phyloP scores from a whole-genome alignment of 2,329 filamentous ascomycete species.

The Fusarium chuoi region DNA sequence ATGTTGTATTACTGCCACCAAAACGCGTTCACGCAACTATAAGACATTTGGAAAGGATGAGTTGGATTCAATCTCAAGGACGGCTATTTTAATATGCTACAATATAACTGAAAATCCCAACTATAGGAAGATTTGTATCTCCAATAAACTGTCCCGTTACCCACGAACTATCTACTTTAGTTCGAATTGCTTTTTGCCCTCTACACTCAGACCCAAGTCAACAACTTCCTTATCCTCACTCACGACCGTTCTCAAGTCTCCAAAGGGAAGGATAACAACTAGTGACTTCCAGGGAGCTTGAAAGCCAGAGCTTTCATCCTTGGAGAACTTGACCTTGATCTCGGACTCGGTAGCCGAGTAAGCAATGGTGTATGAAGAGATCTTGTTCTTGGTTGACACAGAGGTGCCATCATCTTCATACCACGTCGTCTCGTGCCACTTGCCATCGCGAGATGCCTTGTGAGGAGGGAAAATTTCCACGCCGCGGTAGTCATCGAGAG shows the following conservation, averaged over 20 bases:
- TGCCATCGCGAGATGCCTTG: slow-evolving; percentile 14
- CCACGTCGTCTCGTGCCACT: slow-evolving; percentile 48
- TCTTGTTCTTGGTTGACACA: slow-evolving; percentile 43
- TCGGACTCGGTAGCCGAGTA: slow-evolving; percentile 37
- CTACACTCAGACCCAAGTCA: not conserved
- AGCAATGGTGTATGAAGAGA: slow-evolving; percentile 47
- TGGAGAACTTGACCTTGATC: slow-evolving; percentile 43
- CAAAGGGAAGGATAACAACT: slow-evolving; percentile 46
- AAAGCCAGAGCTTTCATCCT: slow-evolving; percentile 49
- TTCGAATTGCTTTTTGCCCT: slow-evolving; percentile 2
- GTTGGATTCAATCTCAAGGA: not conserved
- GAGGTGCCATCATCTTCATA: slow-evolving; percentile 54
- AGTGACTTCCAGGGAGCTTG: slow-evolving; percentile 49
- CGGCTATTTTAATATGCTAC: not conserved
- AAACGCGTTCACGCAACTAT: not conserved
- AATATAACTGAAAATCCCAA: not conserved
- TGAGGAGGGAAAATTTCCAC: slow-evolving; percentile 56
- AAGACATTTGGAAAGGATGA: too few species aligned
- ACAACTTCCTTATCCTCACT: not conserved
- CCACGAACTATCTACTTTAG: not conserved
- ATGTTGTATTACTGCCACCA: not conserved
- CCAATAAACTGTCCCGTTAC: not conserved
- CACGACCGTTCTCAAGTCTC: slow-evolving; percentile 37
- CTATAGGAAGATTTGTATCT: accelerated
- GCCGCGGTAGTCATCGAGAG: slow-evolving; percentile 54